Conservation (phyloP, 2,329 filamentous ascomycete species). For the Alternaria metachromatica region DNA sequence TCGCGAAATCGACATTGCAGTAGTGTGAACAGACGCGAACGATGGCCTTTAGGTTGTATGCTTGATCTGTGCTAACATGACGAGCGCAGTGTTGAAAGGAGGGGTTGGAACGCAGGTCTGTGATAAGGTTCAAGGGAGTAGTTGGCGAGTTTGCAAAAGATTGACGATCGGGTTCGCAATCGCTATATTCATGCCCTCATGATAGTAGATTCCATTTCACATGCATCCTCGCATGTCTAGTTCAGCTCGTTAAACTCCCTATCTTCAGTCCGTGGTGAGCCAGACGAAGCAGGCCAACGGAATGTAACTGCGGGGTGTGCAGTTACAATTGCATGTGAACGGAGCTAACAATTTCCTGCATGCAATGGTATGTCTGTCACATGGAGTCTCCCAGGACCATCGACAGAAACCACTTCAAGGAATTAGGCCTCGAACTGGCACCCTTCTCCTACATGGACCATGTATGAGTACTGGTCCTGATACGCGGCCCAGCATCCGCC, state of each 20-base stretch:
- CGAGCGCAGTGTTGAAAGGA: background rate
- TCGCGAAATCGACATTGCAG: background rate
- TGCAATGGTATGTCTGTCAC: background rate
- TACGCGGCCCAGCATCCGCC: background rate
- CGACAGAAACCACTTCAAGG: background rate
- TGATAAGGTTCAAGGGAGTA: background rate
- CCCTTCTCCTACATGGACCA: background rate
- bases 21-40: background rate
- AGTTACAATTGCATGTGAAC: background rate
- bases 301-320: background rate
- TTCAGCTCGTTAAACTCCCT: background rate
- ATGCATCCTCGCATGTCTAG: background rate
- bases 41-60: background rate
- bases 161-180: background rate
- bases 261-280: background rate
- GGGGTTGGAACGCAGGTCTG: background rate
- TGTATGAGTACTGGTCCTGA: background rate
- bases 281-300: background rate
- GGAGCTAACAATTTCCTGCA: too few species aligned
- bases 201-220: background rate
- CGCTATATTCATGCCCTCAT: background rate
- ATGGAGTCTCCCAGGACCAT: background rate
- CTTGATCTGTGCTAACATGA: background rate
- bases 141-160: background rate
- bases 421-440: too few species aligned